A percentile compares a stretch with the other conserved stretches of the same genome.
Conservation (phyloP, 2,329 filamentous ascomycete genomes). For the Pseudocercospora vitis region DNA sequence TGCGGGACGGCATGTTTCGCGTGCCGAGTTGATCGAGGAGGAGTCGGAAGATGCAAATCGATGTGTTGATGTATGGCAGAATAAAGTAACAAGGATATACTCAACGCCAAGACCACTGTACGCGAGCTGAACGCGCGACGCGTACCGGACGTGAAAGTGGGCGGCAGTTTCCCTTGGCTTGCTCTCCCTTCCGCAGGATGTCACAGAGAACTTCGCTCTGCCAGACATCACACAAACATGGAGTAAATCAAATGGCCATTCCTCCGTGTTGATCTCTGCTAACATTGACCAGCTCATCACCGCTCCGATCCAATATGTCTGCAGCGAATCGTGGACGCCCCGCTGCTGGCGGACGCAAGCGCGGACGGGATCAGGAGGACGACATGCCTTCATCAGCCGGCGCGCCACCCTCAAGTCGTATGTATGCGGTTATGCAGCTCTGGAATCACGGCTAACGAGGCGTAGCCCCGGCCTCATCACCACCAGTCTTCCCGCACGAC, state of each 20-base stretch:
- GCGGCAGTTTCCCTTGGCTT: background rate
- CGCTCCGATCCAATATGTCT: constrained; percentile 64
- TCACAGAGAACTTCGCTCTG: background rate
- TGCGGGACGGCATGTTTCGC: no score
- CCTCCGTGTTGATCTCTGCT: background rate
- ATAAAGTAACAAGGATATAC: background rate
- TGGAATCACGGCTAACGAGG: constrained; percentile 7
- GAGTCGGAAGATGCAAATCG: no score
- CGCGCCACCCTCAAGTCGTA: constrained; percentile 63
- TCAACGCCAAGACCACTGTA: background rate
- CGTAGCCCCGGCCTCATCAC: constrained; percentile 58
- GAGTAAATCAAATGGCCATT: background rate
- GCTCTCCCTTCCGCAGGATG: background rate
- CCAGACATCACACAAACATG: background rate
- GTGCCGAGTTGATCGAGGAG: no score
- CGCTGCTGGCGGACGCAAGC: constrained; percentile 58
- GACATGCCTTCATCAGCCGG: constrained; percentile 58
- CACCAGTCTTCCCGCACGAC: constrained; percentile 66
- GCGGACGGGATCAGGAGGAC: constrained; percentile 64
- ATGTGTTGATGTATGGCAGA: no score
- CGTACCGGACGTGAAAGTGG: background rate
- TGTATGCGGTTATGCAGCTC: constrained; percentile 37
- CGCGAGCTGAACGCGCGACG: background rate
- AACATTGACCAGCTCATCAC: background rate
- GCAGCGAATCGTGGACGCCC: constrained; percentile 75